Base-by-base conservation (phyloP, 495 filamentous ascomycete species). In the Lasiosphaeriaceae sp. region DNA sequence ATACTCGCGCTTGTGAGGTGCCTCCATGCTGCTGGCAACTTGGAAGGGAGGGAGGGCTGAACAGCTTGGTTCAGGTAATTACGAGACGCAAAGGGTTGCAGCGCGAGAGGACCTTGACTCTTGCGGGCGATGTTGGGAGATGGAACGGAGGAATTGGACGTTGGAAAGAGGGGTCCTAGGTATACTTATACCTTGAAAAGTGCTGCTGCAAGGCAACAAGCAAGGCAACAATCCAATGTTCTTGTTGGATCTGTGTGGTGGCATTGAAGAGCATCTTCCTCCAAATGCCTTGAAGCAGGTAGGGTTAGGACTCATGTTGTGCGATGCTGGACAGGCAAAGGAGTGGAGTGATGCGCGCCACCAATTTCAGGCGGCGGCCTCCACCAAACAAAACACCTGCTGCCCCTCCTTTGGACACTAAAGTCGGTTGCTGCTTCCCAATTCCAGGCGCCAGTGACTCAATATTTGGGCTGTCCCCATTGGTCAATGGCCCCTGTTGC, bases 1-100 rank as follows among this genome's bases (percentile, higher is more conserved):
- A 64, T 80, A 82, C 41, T 76, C 69, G 49, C 77, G 68, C 57
- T 74, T 77, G 62, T 71, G 62, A 22, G 64, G 35, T 31, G 50
- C 41, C 11, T 74, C 67, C 66, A 71, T 69, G 52, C 45, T 22
- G 4, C 20, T 51, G 44, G 19, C 11, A 11, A 41, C 21, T 16
- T 22, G 45, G 19, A 20, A 20, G n/a, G n/a, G n/a, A n/a, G n/a
- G n/a, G n/a, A n/a, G n/a, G n/a, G 16, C 19, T 46, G 41, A 41
- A 53, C 11, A 22, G 6, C 21, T 26, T 31, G 0, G 12, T 50
- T 23, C 22, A 47, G 19, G 47, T 23, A 50, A 41, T 14, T 29
- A 51, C 3, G 29, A 31, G 5, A 23, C 19, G 34, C 23, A 7
- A 6, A n/a, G 5, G 11, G 31, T 24, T 4, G 19, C 14, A 24